phyloP scores from a whole-genome alignment of 192 early-diverging fungal species.

The Lobulomyces angularis region DNA sequence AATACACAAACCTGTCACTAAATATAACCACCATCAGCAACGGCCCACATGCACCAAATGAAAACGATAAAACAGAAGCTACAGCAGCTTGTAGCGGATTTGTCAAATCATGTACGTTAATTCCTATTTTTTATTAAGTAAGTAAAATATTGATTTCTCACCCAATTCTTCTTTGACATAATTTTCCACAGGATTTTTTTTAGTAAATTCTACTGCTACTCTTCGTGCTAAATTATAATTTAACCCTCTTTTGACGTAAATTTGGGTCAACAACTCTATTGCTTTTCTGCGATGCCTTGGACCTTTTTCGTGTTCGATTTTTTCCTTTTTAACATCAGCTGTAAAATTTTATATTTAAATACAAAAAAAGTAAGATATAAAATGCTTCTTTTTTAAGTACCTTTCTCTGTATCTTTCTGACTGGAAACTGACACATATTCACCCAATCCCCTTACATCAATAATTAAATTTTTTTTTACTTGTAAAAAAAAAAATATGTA shows the following conservation, averaged over 20 bases:
- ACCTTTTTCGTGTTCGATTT: constrained; percentile 25
- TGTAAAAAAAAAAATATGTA: no score
- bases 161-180: no score
- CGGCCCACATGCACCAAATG: constrained; percentile 17
- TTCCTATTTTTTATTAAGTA: constrained; percentile 28
- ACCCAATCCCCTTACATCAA: no score
- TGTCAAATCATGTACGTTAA: constrained; percentile 28
- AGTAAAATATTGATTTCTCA: constrained; percentile 27
- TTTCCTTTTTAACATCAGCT: constrained; percentile 26
- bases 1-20: no score
- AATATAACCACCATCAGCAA: constrained; percentile 12
- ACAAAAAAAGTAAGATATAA: no score
- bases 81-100: constrained; percentile 28
- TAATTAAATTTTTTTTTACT: no score
- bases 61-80: constrained; percentile 18
- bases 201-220: constrained; percentile 25
- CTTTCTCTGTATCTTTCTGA: constrained; percentile 32
- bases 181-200: no score
- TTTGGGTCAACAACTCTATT: constrained; percentile 12
- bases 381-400: no score
- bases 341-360: no score
- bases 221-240: constrained; percentile 16
- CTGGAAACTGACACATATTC: constrained; percentile 30
- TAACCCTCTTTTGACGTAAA: constrained; percentile 28
- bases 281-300: constrained; percentile 16